Base-by-base conservation (phyloP, 2,329 filamentous ascomycete species). In the Phialocephala sp. region DNA sequence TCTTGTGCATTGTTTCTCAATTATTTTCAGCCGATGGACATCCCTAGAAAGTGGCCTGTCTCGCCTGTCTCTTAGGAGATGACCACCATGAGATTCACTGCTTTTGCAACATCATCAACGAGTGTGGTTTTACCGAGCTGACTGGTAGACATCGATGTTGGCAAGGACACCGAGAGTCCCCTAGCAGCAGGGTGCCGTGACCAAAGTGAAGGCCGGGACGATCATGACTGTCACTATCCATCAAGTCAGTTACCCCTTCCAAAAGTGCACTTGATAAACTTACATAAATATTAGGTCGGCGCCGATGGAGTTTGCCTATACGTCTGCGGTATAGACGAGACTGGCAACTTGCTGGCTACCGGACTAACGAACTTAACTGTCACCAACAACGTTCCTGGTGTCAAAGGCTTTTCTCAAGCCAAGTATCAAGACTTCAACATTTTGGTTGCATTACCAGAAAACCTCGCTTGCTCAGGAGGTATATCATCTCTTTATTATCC, bases 101-200 rank as follows among this genome's bases (percentile, higher is more conserved):
- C 36, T 35, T 63, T 45, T 66, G 66, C 63, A 68, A 85, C 71
- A 75, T 84, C 11, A 85, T 86, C 59, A 87, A 86, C 69, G 81
- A 85, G 65, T 90, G 88, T 73, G 88, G 88, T 55, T 83, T 87
- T 66, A 90, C 87, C 8, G 81, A 89, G 74, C 74, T 85, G 57
- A 72, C 79, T 62, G 88, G 88, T 52, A 86, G n/a, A 84, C 78
- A 90, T 90, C 72, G 85, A 89, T 68, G 80, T 89, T 59, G 82
- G 81, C 27, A 81, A 84, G 74, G 82, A 82, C 69, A 86, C 83
- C 0, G 83, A 87, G 75, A 81, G 83, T 64, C 81, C 82, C 4
- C 68, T 87, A 1, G 76, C 80, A 6, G 80, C 80, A 6, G 69
- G 69, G 72, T 1, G 73, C 77, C 4, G 81, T 87, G 8, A 87